Percentiles rank a stretch among this genome's conserved stretches.
Evolutionary conservation across 257 asterid species (phyloP).

Genomic region (Jacaranda mimosifolia): DNA sequence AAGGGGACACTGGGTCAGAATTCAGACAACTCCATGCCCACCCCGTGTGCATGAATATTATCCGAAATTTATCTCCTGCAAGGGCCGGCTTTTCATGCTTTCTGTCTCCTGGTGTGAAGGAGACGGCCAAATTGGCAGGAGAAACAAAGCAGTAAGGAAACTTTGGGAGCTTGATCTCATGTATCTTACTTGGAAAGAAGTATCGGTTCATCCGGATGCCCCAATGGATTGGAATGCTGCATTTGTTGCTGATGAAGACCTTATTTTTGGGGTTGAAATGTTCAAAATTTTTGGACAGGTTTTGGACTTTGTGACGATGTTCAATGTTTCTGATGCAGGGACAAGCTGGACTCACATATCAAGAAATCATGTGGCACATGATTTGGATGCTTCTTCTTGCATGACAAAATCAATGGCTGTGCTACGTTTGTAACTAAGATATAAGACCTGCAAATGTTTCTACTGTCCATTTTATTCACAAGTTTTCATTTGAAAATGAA

Average conservation of each 20-base stretch:
- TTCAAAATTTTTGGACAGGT: slow-evolving; percentile 98
- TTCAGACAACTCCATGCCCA: slow-evolving; percentile 68
- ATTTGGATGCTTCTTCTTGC: slow-evolving; percentile 88
- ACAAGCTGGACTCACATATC: slow-evolving; percentile 80
- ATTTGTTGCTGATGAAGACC: slow-evolving; percentile 69
- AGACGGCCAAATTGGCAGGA: slow-evolving; percentile 90
- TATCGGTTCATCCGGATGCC: slow-evolving; percentile 87
- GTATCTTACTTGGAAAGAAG: slow-evolving; percentile 67
- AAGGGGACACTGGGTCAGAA: slow-evolving; percentile 83
- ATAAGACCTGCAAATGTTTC: neutral
- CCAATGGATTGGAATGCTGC: slow-evolving; percentile 99
- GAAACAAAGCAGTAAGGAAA: slow-evolving; percentile 94
- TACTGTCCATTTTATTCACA: neutral
- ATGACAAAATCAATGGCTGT: slow-evolving; percentile 87
- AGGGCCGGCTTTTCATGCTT: slow-evolving; percentile 73
- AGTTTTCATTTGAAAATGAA: slow-evolving; percentile 7
- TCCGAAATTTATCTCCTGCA: slow-evolving; percentile 77
- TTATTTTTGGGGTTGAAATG: slow-evolving; percentile 91
- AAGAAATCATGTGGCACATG: slow-evolving; percentile 73
- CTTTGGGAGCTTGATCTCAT: slow-evolving; percentile 86
- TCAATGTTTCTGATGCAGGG: slow-evolving; percentile 46
- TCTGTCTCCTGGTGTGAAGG: slow-evolving; percentile 99
- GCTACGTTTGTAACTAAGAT: slow-evolving; percentile 58
- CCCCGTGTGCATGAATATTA: slow-evolving; percentile 91
- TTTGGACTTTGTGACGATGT: slow-evolving; percentile 83